phyloP scores from a whole-genome alignment of 768 basidiomycete genomes.

The Suillus variegatus region DNA sequence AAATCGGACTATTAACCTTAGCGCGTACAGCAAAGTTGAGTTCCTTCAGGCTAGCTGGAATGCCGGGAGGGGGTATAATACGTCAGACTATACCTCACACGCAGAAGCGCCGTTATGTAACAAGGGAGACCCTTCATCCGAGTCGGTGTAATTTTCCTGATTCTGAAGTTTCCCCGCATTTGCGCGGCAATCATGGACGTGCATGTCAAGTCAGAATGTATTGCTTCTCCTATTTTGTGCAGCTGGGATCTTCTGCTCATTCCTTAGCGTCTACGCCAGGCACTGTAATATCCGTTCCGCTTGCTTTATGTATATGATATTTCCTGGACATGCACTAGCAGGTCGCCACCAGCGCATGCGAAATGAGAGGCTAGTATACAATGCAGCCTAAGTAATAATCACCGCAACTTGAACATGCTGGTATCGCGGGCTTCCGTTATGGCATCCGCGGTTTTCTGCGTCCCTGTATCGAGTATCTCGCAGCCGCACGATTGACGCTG shows the following conservation, averaged over 20 bases:
- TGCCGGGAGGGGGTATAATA: not conserved
- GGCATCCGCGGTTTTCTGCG: constrained; percentile 20
- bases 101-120: not conserved
- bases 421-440: constrained; percentile 2
- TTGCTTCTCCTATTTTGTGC: not conserved
- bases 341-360: not conserved
- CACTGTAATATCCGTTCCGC: not conserved
- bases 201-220: not conserved
- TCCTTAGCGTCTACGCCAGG: not conserved
- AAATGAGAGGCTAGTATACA: constrained; percentile 1
- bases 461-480: constrained; percentile 20
- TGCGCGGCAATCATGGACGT: constrained; percentile 14
- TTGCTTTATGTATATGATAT: not conserved
- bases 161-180: constrained; percentile 18
- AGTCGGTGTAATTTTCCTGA: not conserved
- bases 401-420: constrained; percentile 2
- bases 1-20: not conserved
- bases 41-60: not conserved
- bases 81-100: not conserved
- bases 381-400: not conserved
- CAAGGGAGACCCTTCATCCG: not conserved
- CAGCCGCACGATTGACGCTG: constrained; percentile 16
- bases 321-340: not conserved
- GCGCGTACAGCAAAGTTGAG: not conserved
- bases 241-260: not conserved